Base-by-base conservation (phyloP, 2,329 filamentous ascomycete species). In the Sclerotinia minor region DNA sequence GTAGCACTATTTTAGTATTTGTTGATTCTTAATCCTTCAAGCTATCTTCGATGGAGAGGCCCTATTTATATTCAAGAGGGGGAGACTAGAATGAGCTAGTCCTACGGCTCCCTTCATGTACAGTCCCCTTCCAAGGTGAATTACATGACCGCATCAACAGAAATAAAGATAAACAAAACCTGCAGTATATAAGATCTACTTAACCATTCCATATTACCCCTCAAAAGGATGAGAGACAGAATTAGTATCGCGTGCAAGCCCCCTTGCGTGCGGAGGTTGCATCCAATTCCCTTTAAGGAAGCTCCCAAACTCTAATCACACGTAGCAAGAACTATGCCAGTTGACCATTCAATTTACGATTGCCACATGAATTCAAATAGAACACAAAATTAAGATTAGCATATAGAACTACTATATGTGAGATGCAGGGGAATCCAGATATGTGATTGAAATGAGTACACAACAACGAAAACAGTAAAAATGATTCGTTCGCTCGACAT, bases 251-350 rank as follows among this genome's bases (percentile, higher is more conserved):
- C 32, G 21, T 57, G 54, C 54, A 41, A n/a, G n/a, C n/a, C 26
- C 13, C 15, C n/a, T 11, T 57, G 9, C 29, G 45, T 26, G 17
- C 9, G n/a, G 4, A 41, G 49, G 5, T 29, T n/a, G 45, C 65
- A 35, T 63, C 54, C 65, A 63, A 5, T 29, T 41, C 65, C 57
- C 35, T 38, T 63, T 41, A n/a, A 63, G 57, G 57, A 63, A 67
- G 47, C 49, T 63, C 29, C 15, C 19, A 53, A 63, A 65, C 15
- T 53, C 15, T 26, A 58, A 49, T 41, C 41, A 35, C 47, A 49
- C 53, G 44, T 65, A 50, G 38, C 52, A 38, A 26, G 44, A 38
- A 19, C 52, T 58, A 29, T 58, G 11, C n/a, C 26, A 44, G 15
- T 47, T n/a, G 21, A n/a, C 41, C n/a, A 45, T 17, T 52, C 24